A percentile compares a stretch with the other conserved stretches of the same genome.
These are phyloP conservation scores for Pichia ethanolica DNA, from an alignment of 805 yeast species.

Conservation along the genomic window DNA sequence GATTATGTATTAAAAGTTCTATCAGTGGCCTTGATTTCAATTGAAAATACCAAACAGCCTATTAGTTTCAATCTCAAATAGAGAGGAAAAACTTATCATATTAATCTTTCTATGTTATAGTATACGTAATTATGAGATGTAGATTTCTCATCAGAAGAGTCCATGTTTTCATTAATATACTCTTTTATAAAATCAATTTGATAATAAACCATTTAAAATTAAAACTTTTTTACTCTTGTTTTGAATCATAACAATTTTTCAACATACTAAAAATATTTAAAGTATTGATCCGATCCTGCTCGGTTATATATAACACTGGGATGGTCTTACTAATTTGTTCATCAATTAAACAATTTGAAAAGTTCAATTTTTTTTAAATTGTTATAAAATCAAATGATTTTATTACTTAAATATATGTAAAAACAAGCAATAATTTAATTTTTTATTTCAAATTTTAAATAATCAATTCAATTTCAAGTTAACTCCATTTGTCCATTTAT, in stretches of 20 bases:
- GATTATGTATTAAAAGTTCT: not conserved
- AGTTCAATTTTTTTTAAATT: too few relatives aligned
- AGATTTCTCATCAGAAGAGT: too few relatives aligned
- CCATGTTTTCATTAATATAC: too few relatives aligned
- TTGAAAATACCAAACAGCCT: not conserved
- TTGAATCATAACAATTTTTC: slow-evolving; percentile 5
- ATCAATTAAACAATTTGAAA: not conserved
- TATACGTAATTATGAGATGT: too few relatives aligned
- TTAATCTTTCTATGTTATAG: not conserved
- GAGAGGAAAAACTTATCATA: not conserved
- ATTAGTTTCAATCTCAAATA: too few relatives aligned
- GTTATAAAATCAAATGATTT: too few relatives aligned
- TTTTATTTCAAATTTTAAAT: too few relatives aligned
- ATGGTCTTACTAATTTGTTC: slow-evolving; percentile 7
- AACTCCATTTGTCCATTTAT: not conserved
- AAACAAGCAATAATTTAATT: too few relatives aligned
- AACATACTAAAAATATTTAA: not conserved
- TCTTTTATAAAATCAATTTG: too few relatives aligned
- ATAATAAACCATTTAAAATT: too few relatives aligned
- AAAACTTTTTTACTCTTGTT: too few relatives aligned
- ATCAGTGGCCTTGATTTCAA: not conserved
- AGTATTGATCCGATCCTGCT: slow-evolving; percentile 11
- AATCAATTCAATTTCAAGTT: not conserved
- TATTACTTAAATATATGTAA: too few relatives aligned
- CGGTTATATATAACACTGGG: slow-evolving; percentile 3